Evolutionary conservation across 371 early-diverging fungal genomes (phyloP), one percentile per base, ranked within the genome.

Genomic region (Saksenaea vasiformis): DNA sequence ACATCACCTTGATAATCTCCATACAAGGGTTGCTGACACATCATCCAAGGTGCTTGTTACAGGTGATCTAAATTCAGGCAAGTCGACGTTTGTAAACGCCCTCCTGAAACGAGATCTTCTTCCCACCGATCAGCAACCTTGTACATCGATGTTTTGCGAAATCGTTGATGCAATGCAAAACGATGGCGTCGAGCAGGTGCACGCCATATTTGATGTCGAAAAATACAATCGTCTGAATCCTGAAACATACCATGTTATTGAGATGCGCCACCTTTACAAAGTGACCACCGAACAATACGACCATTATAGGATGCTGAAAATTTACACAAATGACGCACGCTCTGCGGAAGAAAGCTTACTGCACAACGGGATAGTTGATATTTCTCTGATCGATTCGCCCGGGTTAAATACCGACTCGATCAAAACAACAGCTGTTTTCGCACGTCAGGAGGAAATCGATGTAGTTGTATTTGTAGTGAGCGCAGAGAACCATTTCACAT

Each of bases 401-500:
- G 99, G 99, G 14, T 82, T 99, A 55, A 99, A 99, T 74, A 92
- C 95, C 36, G 98, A 99, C 73, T 92, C 95, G 27, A 83, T 95
- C 69, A 95, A 98, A 74, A 99, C 99, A 24, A 97, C 93, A 9
- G 90, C 94, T 54, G 84, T 98, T 3, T 96, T 98, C 87, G 93
- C 98, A 9, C 91, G 95, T 60, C 97, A 98, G 77, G 95, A 97
- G 70, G 97, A 97, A 71, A 99, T 99, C 70, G 99, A 99, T 70
- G 98, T 97, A 7, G 92, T 99, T 56, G 94, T 99, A 7, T 98
- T 99, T 87, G 95, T 97, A 11, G 97, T 99, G 53, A 95, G 95
- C 70, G 97, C 99, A n/a, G 98, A 96, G 72, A 98, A 99, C 72
- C 98, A 97, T 73, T 97, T 99, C 69, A 99, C 99, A 1, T 87